Evolutionary conservation across 441 rosid genomes (phyloP), one percentile per base, ranked within the genome.

Genomic region (Erodium trifolium): DNA sequence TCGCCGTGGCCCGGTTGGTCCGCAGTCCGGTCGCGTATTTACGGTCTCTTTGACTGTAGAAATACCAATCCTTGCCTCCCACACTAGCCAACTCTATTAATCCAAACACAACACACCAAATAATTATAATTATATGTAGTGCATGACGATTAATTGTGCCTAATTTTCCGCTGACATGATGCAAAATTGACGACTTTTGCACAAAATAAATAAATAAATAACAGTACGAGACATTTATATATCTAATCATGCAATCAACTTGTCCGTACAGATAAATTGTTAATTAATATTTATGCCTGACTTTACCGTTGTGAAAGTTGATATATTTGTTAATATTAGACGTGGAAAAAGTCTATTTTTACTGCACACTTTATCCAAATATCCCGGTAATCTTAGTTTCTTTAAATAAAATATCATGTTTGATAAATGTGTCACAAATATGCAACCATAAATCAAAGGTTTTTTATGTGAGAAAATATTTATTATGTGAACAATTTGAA

Each of bases 31-130:
- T 87, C 12, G 92, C 85, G 29, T 87, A 87, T 67, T 87, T 87
- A 2, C 87, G 78, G 34, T 87, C 92, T 3, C 85, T 73, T 10
- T 72, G 85, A 45, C 83, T 83, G 72, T 83, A 87, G 72, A 87
- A 85, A 62, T 85, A 87, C 92, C 88, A 83, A 23, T 85, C 87
- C 51, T 80, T 84, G 1, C 87, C 86, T 35, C 89, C 88, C 39
- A 83, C 88, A 55, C 85, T 66, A 1, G 89, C 89, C 13, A 55
- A 45, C 13, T 45, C 51, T 45, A 45, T 45, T 11, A 10, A 45
- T 8, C 2, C 13, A 45, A 8, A 45, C 3, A 9, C 27, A 23
- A 9, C 27, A 23, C 27, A 45, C 11, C 51, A 45, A 45, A 45
- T 2, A 34, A 34, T 34, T 34, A 14, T 53, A n/a, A n/a, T 45